Base-by-base conservation (phyloP, 2,329 filamentous ascomycete species). In the Alternaria viburni region DNA sequence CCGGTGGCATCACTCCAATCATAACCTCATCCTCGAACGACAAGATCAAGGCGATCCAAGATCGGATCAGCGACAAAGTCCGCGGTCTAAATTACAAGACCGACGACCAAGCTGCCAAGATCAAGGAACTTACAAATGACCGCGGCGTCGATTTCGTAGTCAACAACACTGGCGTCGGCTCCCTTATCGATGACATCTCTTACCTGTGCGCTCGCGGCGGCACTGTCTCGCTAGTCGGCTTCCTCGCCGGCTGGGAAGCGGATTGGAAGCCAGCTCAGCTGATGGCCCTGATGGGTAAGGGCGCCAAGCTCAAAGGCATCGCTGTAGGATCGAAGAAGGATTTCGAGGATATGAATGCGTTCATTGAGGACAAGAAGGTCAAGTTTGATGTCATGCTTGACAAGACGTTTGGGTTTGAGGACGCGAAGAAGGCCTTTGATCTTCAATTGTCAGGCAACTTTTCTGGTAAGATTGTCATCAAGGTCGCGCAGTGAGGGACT, bases 71-170 rank as follows among this genome's bases (percentile, higher is more conserved):
- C 15, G 65, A 68, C 1, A 21, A 45, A 3, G 54, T 76, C 15
- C 12, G 57, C 57, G 79, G 86, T 9, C 81, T 90, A 71, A 90
- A 91, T 76, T 91, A 91, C 75, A 86, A 84, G 57, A 82, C 75
- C 0, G 80, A 83, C 0, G 83, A 87, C 47, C 88, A 87, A 86
- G 85, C 86, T 7, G 80, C 81, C 4, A 83, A 84, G 51, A 87
- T 86, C 13, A 81, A 83, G 64, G 80, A 78, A 6, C 77, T 86
- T 10, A 84, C 83, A 0, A 64, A 75, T 0, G 70, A 73, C 36
- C 74, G 75, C 25, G 81, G 81, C 26, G 81, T 78, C 1, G 82
- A 86, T 65, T 81, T 83, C 57, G 82, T 85, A 50, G 74, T 86
- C 52, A 84, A 86, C 59, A 77, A 74, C 47, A 65, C 54, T 7